Base-by-base conservation (phyloP, 768 basidiomycete species). In the Galerina sulciceps region DNA sequence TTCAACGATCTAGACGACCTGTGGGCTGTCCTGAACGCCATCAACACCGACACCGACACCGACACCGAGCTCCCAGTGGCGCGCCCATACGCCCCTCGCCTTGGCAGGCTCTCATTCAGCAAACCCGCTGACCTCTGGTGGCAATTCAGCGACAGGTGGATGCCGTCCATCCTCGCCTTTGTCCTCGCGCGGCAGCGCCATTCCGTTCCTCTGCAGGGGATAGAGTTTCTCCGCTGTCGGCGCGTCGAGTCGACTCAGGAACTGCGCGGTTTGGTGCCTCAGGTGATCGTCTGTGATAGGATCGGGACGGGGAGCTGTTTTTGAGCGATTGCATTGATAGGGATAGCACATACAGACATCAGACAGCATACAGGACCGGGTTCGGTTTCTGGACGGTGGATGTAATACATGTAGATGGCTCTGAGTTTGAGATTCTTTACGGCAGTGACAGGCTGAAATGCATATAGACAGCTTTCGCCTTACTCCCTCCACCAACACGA, bases 121-220 rank as follows among this genome's bases (percentile, higher is more conserved):
- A 71, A 67, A 50, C 69, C 73, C 1, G 58, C 65, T 2, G 71
- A 73, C 40, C n/a, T 69, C 2, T 76, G 75, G 76, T 72, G 69
- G 66, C 67, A 71, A 20, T 76, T 76, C 59, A 63, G 55, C 15
- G 69, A 71, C 9, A 59, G 65, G 41, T 76, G 75, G 74, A 44
- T 73, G 3, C 23, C 61, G 15, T 52, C 58, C 1, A 54, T 76
- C 31, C 20, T 67, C 8, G 47, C 55, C 0, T 66, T 63, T 18
- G 63, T 62, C 9, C 58, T 53, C 23, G 61, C 48, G 9, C 61
- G 73, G 10, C 58, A 54, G 13, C 26, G 26, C 1, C 49, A 48
- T 35, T 64, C 63, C 10, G 41, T 53, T 36, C 61, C 64, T 2
- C 44, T 76, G 2, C 50, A 55, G 17, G 57, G 38, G 1, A 34